Conservation (phyloP, 202 grass and related monocot genomes). For the Elaeis oleifera region DNA sequence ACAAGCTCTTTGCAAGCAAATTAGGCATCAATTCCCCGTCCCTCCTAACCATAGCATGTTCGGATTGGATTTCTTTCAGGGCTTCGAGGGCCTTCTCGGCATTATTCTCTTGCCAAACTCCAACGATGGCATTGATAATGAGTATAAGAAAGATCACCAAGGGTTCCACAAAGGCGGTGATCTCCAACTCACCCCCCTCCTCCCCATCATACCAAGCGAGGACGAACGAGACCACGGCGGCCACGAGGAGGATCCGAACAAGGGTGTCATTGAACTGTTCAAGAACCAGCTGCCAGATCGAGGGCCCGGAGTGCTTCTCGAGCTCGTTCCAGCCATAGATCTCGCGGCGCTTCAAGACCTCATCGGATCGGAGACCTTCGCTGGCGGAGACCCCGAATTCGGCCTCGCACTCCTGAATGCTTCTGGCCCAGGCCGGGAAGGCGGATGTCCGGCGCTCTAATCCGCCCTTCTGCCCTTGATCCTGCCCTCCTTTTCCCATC, state of each 20-base stretch:
- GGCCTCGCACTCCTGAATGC: conserved; percentile 3
- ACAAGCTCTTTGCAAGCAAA: too few relatives aligned
- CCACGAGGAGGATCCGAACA: conserved; percentile 20
- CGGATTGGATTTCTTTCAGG: conserved; percentile 13
- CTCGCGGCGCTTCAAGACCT: conserved; percentile 2
- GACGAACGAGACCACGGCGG: conserved; percentile 18
- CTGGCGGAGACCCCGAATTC: conserved; percentile 8
- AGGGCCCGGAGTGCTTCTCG: conserved; percentile 21
- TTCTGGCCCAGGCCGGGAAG: conserved; percentile 19
- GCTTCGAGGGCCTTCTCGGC: conserved; percentile 38
- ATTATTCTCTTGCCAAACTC: conserved; percentile 41
- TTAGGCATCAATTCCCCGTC: too few relatives aligned
- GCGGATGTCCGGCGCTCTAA: neutral
- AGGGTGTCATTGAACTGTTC: conserved; percentile 22
- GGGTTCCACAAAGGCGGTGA: conserved; percentile 19
- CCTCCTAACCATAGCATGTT: too few relatives aligned
- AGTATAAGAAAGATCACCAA: conserved; percentile 40
- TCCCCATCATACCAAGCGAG: conserved; percentile 21
- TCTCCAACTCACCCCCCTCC: conserved; percentile 18
- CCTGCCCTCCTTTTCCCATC: conserved; percentile 24
- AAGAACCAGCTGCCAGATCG: conserved; percentile 17
- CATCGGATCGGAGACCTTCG: conserved; percentile 4
- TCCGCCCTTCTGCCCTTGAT: neutral
- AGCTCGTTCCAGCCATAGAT: conserved; percentile 12
- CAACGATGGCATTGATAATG: conserved; percentile 31